Base-by-base conservation (phyloP, 2,329 filamentous ascomycete species). In the Teratosphaeria pseudoeucalypti region DNA sequence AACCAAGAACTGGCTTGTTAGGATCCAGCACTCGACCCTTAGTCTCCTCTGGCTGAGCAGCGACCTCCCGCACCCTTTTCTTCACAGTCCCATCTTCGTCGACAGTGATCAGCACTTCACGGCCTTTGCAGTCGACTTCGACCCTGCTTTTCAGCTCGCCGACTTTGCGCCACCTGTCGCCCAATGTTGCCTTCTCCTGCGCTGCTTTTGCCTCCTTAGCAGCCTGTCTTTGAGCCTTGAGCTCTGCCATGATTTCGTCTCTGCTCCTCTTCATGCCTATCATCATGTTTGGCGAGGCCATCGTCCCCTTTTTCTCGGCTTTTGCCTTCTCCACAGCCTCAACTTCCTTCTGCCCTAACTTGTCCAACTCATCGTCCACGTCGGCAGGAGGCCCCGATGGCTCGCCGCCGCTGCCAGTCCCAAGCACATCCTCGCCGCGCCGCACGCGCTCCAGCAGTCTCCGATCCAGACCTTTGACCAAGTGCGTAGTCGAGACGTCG, bases 391-490 rank as follows among this genome's bases (percentile, higher is more conserved):
- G 39, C 32, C 62, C 63, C 2, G 68, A 67, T 1, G 62, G 67
- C 57, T 72, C 69, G 7, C 76, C 73, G 34, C 58, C 72, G 64
- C 79, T 81, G 58, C 58, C 55, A 58, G 64, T 71, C 66, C 63
- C 80, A 77, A 75, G 60, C 4, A 79, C 77, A 70, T 79, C 75
- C 71, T 91, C 88, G 49, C 88, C 89, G 58, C 80, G 81, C 61
- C 82, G 81, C 61, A 88, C 81, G 65, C 85, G 80, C 72, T 88
- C 83, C 32, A 92, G 77, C 12, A 97, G 77, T 72, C 88, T 88
- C 71, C 90, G 88, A 74, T 99, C 94, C 56, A 99, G 75, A 0
- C 94, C 94, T 71, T 96, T 97, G 55, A 97, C 87, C 64, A 96
- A 75, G 78, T 96, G 90, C 14, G 91, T 95, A 66, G 85, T 90